A percentile compares a stretch with the other conserved stretches of the same genome.
Conservation (phyloP, 75 land plant species). For the Pinus taeda region DNA sequence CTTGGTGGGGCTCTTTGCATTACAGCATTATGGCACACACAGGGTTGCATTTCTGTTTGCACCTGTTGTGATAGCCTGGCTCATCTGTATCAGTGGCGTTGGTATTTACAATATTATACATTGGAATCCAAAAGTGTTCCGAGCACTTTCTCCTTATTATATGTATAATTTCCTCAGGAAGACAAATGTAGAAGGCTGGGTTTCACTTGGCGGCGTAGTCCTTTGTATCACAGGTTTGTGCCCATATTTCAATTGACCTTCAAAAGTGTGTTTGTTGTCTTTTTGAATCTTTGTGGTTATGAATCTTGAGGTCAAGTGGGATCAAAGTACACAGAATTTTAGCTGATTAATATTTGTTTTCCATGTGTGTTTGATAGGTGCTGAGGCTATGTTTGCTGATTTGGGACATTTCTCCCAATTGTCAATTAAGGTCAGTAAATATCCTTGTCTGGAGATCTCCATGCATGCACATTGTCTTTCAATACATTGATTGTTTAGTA, state of each 20-base stretch:
- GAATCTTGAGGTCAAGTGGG: no score
- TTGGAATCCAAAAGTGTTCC: slow-evolving; percentile 58
- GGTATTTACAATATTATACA: slow-evolving; percentile 68
- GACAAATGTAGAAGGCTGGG: slow-evolving; percentile 63
- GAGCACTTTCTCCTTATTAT: slow-evolving; percentile 72
- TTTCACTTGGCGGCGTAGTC: slow-evolving; percentile 73
- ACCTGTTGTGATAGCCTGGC: slow-evolving; percentile 73
- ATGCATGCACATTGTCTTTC: no score
- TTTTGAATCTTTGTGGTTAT: no score
- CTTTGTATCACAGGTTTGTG: slow-evolving; percentile 69
- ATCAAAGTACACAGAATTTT: no score
- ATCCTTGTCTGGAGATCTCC: no score
- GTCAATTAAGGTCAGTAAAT: slow-evolving; percentile 31
- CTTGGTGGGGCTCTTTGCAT: slow-evolving; percentile 59
- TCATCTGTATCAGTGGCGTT: slow-evolving; percentile 49
- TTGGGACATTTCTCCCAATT: slow-evolving; percentile 35
- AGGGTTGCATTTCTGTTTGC: slow-evolving; percentile 75
- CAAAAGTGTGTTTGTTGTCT: no score
- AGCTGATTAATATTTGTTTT: no score
- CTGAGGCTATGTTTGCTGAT: slow-evolving; percentile 47
- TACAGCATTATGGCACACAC: slow-evolving; percentile 82
- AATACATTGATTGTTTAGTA: no score
- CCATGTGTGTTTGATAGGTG: slow-evolving; percentile 22
- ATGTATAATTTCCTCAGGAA: slow-evolving; percentile 53
- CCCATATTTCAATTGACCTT: neutral